phyloP scores from a whole-genome alignment of 768 basidiomycete genomes.

The Tylopilus balloui region DNA sequence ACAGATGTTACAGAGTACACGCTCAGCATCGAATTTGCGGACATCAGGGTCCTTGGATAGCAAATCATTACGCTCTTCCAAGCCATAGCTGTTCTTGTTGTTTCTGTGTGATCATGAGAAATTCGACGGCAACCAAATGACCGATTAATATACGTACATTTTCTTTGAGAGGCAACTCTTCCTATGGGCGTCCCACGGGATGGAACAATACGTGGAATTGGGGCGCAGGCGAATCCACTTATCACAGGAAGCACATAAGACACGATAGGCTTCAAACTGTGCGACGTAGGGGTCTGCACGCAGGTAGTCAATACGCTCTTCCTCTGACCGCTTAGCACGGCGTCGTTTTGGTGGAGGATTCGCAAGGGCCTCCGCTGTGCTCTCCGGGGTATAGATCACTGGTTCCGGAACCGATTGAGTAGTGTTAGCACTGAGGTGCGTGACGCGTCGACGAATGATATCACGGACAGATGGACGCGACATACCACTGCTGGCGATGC shows the following conservation, averaged over 20 bases:
- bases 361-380: slow-evolving; percentile 37
- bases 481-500: slow-evolving; percentile 58
- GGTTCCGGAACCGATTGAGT: slow-evolving; percentile 33
- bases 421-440: slow-evolving; percentile 25
- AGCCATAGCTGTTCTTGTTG: slow-evolving; percentile 52
- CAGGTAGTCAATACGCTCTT: slow-evolving; percentile 67
- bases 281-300: slow-evolving; percentile 71
- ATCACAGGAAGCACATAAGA: slow-evolving; percentile 74
- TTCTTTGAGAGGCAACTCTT: slow-evolving; percentile 81
- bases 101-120: slow-evolving; percentile 16
- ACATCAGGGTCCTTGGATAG: slow-evolving; percentile 64
- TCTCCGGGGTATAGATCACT: slow-evolving; percentile 42
- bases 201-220: slow-evolving; percentile 84
- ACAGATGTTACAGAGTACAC: slow-evolving; percentile 64
- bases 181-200: slow-evolving; percentile 82
- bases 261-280: slow-evolving; percentile 76
- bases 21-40: slow-evolving; percentile 72
- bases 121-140: slow-evolving; percentile 5
- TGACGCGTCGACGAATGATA: slow-evolving; percentile 6
- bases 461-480: slow-evolving; percentile 8
- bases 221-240: slow-evolving; percentile 85
- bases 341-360: slow-evolving; percentile 59
- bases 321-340: slow-evolving; percentile 72
- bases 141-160: slow-evolving; percentile 41
- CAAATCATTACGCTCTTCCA: slow-evolving; percentile 55